Percentiles rank a stretch among this genome's conserved stretches.
phyloP scores from a whole-genome alignment of 2,329 filamentous ascomycete species.

The Monosporascus sp. region DNA sequence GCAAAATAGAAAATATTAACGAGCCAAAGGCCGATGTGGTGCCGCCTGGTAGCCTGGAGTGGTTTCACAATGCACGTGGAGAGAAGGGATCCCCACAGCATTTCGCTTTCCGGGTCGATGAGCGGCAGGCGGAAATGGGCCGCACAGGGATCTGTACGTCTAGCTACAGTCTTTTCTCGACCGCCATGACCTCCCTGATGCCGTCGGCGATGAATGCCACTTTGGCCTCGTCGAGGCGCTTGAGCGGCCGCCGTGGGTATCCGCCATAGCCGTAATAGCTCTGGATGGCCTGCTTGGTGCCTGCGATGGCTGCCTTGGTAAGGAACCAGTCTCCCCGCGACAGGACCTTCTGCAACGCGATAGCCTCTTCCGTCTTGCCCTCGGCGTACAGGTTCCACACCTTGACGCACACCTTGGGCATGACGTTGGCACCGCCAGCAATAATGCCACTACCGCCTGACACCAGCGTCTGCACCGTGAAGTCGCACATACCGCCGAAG shows the following conservation, averaged over 20 bases:
- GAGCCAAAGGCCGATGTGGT: background rate
- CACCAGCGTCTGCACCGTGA: conserved; percentile 74
- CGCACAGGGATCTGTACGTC: background rate
- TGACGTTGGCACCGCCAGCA: conserved; percentile 77
- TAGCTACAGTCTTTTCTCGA: conserved; percentile 49
- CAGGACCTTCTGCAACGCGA: conserved; percentile 69
- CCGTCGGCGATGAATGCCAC: conserved; percentile 49
- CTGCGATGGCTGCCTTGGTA: conserved; percentile 76
- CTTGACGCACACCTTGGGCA: conserved; percentile 74
- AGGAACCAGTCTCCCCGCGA: conserved; percentile 77
- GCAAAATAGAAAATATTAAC: background rate
- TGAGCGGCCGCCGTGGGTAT: conserved; percentile 66
- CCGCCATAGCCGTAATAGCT: conserved; percentile 78
- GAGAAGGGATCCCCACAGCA: background rate
- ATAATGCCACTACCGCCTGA: conserved; percentile 81
- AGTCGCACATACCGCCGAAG: conserved; percentile 83
- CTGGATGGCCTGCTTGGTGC: conserved; percentile 80
- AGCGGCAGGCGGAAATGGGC: background rate
- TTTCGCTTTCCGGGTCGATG: background rate
- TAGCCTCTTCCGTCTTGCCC: conserved; percentile 70
- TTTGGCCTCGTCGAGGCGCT: conserved; percentile 55
- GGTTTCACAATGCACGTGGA: background rate
- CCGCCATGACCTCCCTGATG: conserved; percentile 58
- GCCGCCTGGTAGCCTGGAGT: background rate
- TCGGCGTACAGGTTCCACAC: conserved; percentile 72